Evolutionary conservation across 1,284 basidiomycete species (phyloP), one percentile per base, ranked within the genome.

Genomic region (Ganoderma meredithae): DNA sequence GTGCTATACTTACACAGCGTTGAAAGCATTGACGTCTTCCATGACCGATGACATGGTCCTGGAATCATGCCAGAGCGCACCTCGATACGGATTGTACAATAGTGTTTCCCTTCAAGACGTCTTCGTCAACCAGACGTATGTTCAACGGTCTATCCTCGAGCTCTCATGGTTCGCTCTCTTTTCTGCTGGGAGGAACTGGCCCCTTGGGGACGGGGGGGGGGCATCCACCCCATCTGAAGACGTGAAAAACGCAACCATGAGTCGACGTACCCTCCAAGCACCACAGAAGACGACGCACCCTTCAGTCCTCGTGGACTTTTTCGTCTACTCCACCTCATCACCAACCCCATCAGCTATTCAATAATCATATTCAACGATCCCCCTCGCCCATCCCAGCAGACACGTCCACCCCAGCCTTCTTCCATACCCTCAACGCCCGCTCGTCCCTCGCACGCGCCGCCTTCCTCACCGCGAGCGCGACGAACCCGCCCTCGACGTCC

Each of bases 401-500:
- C 36, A 59, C 31, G 44, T 66, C 49, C n/a, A 79, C 78, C 13
- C 84, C 83, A 0, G 83, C 80, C 73, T 80, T 84, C 19, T 72
- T 71, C 91, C 91, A 93, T n/a, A 87, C 80, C 22, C 81, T 78
- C 52, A 86, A 60, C 3, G 83, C 79, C 25, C 73, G 73, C 67
- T 82, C 78, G 75, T 92, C 85, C 12, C 82, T 81, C 13, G 79
- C 74, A 12, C 78, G 77, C 49, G 78, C 56, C 0, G 88, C 89
- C 64, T 84, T 85, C 64, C 82, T 80, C 31, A 86, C 76, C 13
- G 86, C 85, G 13, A 89, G 77, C 17, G 79, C 76, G 1, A 83
- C 88, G 74, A 88, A 93, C 5, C 86, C 84, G 39, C 85, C 83
- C 72, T 93, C 90, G 33, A 87, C 72, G 69, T 90, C 88, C 52